Evolutionary conservation across 345 rosid species (phyloP), one percentile per base, ranked within the genome.

Genomic region (Heritiera fomes): DNA sequence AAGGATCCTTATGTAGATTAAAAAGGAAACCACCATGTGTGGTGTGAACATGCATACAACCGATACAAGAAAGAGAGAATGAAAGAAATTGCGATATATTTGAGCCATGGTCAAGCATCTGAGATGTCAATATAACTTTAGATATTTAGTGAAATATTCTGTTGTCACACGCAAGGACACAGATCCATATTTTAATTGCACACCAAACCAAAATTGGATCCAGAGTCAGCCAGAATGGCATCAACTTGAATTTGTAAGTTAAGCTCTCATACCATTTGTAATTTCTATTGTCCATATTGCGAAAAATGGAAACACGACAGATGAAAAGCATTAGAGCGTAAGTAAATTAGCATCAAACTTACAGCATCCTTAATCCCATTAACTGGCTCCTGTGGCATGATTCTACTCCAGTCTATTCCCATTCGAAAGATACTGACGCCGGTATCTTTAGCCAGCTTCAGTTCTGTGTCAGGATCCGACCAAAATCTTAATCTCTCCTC

Each of bases 381-480:
- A 86, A 89, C 81, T 7, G 99, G 99, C 83, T 95, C 98, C 80
- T 77, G 63, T 4, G 94, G 99, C 99, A 95, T 93, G 80, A 95
- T 77, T 75, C 99, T 82, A 32, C 90, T 77, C 98, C 97, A 95
- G 86, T 95, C 99, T 15, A 95, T 82, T 85, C 99, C 99, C 98
- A 95, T 90, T 38, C 98, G 88, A 77, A 95, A 93, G 59, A 95
- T 89, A 82, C 87, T 85, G 47, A 93, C 65, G 30, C 98, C 98
- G 56, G 98, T 92, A 75, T 86, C 93, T 84, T 90, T 93, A 5
- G 97, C 99, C 79, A 95, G 90, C 81, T 87, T 90, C 84, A 95
- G 75, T 86, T 95, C 99, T 28, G 83, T 86, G 66, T 93, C 99
- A 84, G 99, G 99, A 83, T 95, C 99, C 83, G 94, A 87, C 99